Evolutionary conservation across 2,329 filamentous ascomycete species (phyloP).

Genomic region (Colletotrichum sojae): DNA sequence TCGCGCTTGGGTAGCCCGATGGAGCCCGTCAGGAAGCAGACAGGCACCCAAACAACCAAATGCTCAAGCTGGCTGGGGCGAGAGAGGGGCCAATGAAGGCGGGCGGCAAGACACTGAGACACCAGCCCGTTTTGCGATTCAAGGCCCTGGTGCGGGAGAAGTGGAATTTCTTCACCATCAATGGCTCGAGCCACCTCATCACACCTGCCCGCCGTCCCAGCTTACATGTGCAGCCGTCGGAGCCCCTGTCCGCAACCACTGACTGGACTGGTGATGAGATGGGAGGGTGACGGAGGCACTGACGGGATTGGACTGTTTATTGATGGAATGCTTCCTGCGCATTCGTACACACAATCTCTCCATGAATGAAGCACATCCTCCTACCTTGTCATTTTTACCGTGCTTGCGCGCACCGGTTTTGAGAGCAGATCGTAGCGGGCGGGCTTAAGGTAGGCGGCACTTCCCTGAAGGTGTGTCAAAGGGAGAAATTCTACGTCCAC

Average conservation of each 20-base stretch:
- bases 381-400: not conserved
- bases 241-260: not conserved
- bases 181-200: constrained; percentile 26
- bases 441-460: constrained; percentile 21
- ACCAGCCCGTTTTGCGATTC: constrained; percentile 40
- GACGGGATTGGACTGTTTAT: constrained; percentile 24
- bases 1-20: constrained; percentile 26
- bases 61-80: constrained; percentile 17
- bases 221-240: constrained; percentile 8
- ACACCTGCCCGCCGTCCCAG: constrained; percentile 13
- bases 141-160: constrained; percentile 30
- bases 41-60: constrained; percentile 17
- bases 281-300: constrained; percentile 14
- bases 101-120: constrained; percentile 40
- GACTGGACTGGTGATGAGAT: constrained; percentile 8
- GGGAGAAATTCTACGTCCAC: constrained; percentile 11
- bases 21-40: constrained; percentile 30
- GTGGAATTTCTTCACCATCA: constrained; percentile 29
- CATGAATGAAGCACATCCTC: not conserved
- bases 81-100: constrained; percentile 23
- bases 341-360: not conserved
- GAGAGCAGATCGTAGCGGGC: not conserved
- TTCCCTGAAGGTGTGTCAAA: constrained; percentile 15
- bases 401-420: not conserved
- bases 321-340: not conserved